Conservation (phyloP, 192 early-diverging fungal species). For the Coemansia sp. region DNA sequence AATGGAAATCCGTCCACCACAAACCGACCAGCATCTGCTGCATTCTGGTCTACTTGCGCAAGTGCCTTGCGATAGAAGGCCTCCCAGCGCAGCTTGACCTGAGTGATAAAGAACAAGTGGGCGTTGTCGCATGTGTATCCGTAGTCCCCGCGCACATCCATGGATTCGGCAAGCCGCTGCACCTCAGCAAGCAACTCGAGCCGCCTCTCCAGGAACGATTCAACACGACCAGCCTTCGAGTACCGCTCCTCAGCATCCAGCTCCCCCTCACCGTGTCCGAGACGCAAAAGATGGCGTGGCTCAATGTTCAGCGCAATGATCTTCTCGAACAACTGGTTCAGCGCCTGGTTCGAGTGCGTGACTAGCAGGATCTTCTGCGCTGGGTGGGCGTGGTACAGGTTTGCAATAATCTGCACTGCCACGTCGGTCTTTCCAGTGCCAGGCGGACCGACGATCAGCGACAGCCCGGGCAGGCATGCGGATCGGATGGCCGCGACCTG, state of each 20-base stretch:
- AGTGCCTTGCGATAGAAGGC: conserved; percentile 50
- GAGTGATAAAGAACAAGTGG: conserved; percentile 81
- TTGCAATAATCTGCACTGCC: conserved; percentile 95
- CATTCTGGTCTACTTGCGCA: neutral
- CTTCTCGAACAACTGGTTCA: conserved; percentile 98
- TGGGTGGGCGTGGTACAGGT: conserved; percentile 91
- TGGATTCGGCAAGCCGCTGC: conserved; percentile 70
- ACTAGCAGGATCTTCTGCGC: conserved; percentile 89
- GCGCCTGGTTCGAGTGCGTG: conserved; percentile 97
- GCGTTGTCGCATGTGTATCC: conserved; percentile 93
- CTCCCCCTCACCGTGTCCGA: conserved; percentile 95
- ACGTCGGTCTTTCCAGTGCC: conserved; percentile 99
- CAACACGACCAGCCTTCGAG: conserved; percentile 92
- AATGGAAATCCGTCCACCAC: conserved; percentile 77
- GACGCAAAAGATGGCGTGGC: conserved; percentile 87
- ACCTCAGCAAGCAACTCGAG: conserved; percentile 73
- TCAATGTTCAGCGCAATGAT: conserved; percentile 91
- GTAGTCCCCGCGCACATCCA: conserved; percentile 82
- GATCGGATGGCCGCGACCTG: conserved; percentile 86
- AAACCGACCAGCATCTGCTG: neutral
- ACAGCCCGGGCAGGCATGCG: conserved; percentile 84
- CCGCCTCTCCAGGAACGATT: conserved; percentile 88
- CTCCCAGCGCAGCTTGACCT: conserved; percentile 78
- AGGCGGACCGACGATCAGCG: conserved; percentile 95
- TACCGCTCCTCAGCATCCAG: conserved; percentile 79